Percentiles rank a stretch among this genome's conserved stretches.
phyloP scores from a whole-genome alignment of 495 filamentous ascomycete species.

The Penicillium silybi region DNA sequence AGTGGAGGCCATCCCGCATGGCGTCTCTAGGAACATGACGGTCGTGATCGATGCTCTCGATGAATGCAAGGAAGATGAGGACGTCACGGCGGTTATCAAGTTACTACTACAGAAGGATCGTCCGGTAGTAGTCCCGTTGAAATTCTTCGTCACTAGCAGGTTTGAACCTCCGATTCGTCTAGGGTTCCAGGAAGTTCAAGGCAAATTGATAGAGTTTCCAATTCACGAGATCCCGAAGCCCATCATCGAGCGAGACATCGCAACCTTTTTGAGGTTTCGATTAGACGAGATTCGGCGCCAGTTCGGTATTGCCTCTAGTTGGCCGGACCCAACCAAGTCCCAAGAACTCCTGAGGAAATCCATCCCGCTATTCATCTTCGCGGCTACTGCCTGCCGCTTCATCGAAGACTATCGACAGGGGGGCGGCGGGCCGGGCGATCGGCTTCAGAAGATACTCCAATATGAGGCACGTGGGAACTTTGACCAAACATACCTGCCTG shows the following conservation, averaged over 20 bases:
- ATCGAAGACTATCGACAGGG: too few relatives aligned
- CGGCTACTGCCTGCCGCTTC: background rate
- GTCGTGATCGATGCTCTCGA: background rate
- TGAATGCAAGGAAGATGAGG: background rate
- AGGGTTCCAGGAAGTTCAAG: background rate
- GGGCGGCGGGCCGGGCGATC: background rate
- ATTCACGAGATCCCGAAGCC: too few relatives aligned
- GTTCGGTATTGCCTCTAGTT: too few relatives aligned
- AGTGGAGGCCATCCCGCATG: background rate
- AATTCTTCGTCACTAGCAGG: background rate
- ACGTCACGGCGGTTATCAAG: background rate
- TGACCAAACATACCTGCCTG: too few relatives aligned
- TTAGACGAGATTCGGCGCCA: too few relatives aligned
- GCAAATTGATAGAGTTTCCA: too few relatives aligned
- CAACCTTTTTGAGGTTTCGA: too few relatives aligned
- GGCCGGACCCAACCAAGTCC: too few relatives aligned
- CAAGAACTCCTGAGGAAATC: too few relatives aligned
- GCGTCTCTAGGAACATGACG: background rate
- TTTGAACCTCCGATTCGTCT: background rate
- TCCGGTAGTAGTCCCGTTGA: background rate
- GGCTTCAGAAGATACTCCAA: background rate
- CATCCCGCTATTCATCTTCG: background rate
- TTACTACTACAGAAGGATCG: background rate
- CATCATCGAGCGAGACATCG: too few relatives aligned
- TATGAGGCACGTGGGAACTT: background rate